phyloP scores from a whole-genome alignment of 495 filamentous ascomycete species.

The Coniosporium apollinis region DNA sequence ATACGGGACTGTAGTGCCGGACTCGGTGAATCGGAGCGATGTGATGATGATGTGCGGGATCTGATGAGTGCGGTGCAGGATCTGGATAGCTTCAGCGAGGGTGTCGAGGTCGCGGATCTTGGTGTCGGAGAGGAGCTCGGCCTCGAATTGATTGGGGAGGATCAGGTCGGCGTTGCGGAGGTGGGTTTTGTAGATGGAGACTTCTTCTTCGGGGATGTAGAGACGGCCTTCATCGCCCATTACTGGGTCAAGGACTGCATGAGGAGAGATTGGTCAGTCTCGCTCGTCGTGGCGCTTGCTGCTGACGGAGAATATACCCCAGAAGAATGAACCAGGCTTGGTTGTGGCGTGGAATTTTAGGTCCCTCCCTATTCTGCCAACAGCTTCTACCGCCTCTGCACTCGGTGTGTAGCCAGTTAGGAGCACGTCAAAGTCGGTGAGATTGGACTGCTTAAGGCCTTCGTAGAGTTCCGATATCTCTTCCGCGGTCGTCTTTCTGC shows the following conservation, averaged over 20 bases:
- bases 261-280: conserved; percentile 1
- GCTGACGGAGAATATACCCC: conserved; percentile 37
- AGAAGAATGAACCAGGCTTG: conserved; percentile 72
- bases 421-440: conserved; percentile 79
- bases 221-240: conserved; percentile 91
- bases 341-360: conserved; percentile 46
- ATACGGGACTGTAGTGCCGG: too few species aligned
- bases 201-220: conserved; percentile 78
- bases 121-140: conserved; percentile 73
- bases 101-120: conserved; percentile 62
- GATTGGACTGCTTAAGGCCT: conserved; percentile 63
- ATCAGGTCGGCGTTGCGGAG: conserved; percentile 75
- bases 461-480: conserved; percentile 76
- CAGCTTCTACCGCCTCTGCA: conserved; percentile 63
- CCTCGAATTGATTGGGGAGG: conserved; percentile 92
- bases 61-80: conserved; percentile 56
- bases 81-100: conserved; percentile 54
- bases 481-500: conserved; percentile 57
- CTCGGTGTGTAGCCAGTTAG: conserved; percentile 86
- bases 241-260: conserved; percentile 74
- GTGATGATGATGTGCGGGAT: conserved; percentile 90
- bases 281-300: neutral
- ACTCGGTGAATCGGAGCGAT: conserved; percentile 49
- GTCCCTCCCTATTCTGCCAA: conserved; percentile 68
- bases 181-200: conserved; percentile 74